These are phyloP conservation scores for Rutstroemia sydowiana DNA, from an alignment of 2,329 filamentous ascomycete genomes.

Conservation along the genomic window DNA sequence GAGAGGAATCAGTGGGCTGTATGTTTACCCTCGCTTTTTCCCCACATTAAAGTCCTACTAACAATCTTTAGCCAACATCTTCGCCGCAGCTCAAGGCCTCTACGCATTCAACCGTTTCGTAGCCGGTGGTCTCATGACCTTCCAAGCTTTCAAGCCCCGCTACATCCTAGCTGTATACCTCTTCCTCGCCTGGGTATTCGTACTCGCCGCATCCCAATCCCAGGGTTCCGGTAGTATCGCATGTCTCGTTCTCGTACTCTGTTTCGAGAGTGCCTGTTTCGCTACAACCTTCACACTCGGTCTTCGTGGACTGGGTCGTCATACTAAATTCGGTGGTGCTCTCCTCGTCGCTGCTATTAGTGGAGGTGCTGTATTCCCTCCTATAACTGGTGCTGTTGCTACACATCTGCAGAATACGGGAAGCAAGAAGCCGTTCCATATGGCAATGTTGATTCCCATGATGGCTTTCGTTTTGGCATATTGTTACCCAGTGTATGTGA, in stretches of 20 bases:
- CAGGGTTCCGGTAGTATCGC: constrained; percentile 30
- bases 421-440: constrained; percentile 14
- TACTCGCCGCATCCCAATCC: constrained; percentile 1
- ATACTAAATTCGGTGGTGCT: constrained; percentile 69
- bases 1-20: constrained; percentile 34
- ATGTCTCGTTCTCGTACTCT: constrained; percentile 65
- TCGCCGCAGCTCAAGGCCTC: constrained; percentile 57
- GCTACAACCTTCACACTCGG: constrained; percentile 73
- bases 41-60: background rate
- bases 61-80: constrained; percentile 46
- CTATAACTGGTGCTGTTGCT: constrained; percentile 55
- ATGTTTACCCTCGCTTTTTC: background rate
- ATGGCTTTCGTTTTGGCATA: constrained; percentile 30
- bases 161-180: constrained; percentile 62
- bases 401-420: constrained; percentile 12
- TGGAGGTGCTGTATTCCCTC: constrained; percentile 68
- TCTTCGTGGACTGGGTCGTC: constrained; percentile 65
- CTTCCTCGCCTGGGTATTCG: constrained; percentile 51
- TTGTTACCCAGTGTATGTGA: constrained; percentile 31
- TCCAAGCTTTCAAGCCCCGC: constrained; percentile 48
- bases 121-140: constrained; percentile 61
- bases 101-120: constrained; percentile 69
- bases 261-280: constrained; percentile 75
- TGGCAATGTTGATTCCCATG: constrained; percentile 31
- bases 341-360: constrained; percentile 63